phyloP scores from a whole-genome alignment of 2,329 filamentous ascomycete species.

The Endoconidiophora laricicola region DNA sequence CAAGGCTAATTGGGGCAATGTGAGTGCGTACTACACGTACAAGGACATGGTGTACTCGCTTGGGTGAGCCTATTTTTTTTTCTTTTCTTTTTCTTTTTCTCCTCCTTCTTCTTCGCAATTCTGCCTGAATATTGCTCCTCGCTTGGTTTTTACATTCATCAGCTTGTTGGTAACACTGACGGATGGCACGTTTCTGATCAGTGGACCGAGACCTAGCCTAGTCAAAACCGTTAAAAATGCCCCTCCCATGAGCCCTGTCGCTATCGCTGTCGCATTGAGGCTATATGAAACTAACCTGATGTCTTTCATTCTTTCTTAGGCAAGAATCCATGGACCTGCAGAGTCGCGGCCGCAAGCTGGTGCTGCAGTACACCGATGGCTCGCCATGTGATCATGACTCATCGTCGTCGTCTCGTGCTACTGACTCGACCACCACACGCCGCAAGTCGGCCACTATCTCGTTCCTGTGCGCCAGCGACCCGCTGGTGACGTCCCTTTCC shows the following conservation, averaged over 20 bases:
- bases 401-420: not conserved
- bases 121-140: not conserved
- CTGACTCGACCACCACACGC: slow-evolving; percentile 19
- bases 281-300: slow-evolving; percentile 1
- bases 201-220: not conserved
- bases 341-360: slow-evolving; percentile 54
- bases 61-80: slow-evolving; percentile 35
- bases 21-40: slow-evolving; percentile 60
- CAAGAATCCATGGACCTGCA: slow-evolving; percentile 36
- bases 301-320: slow-evolving; percentile 20
- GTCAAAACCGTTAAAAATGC: not conserved
- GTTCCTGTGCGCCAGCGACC: slow-evolving; percentile 80
- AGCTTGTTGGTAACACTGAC: not conserved
- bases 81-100: slow-evolving; percentile 1
- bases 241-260: not conserved
- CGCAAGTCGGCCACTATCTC: slow-evolving; percentile 77
- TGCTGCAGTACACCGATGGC: slow-evolving; percentile 61
- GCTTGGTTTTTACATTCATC: not conserved
- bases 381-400: slow-evolving; percentile 45
- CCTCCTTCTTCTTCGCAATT: slow-evolving; percentile 16
- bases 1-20: slow-evolving; percentile 46
- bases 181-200: not conserved
- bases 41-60: slow-evolving; percentile 55
- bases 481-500: slow-evolving; percentile 47
- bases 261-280: not conserved